Evolutionary conservation across 768 basidiomycete genomes (phyloP).

Genomic region (Clavulina sp.): DNA sequence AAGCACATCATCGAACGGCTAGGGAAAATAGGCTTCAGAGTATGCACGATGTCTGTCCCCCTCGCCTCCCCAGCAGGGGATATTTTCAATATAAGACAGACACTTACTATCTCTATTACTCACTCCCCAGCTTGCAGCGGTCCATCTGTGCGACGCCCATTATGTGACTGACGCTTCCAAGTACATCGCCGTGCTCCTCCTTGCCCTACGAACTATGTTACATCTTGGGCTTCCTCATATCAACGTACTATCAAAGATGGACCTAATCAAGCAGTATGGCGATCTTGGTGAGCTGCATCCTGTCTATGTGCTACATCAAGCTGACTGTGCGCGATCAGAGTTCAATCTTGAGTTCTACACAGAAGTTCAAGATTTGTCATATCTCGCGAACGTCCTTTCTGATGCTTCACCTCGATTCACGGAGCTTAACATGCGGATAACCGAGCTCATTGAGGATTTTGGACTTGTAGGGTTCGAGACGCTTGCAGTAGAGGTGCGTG

Average conservation of each 20-base stretch:
- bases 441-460: constrained; percentile 87
- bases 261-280: constrained; percentile 77
- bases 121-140: constrained; percentile 59
- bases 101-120: not conserved
- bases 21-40: constrained; percentile 64
- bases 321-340: constrained; percentile 29
- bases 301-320: not conserved
- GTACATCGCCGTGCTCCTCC: constrained; percentile 80
- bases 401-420: constrained; percentile 49
- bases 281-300: constrained; percentile 52
- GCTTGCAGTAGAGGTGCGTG: constrained; percentile 73
- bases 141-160: constrained; percentile 92
- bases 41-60: constrained; percentile 27
- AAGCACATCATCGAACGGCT: constrained; percentile 60
- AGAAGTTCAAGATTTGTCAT: constrained; percentile 87
- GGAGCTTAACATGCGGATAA: constrained; percentile 75
- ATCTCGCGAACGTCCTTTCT: constrained; percentile 61
- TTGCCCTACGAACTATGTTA: constrained; percentile 92
- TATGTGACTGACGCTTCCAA: constrained; percentile 93
- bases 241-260: constrained; percentile 92
- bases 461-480: constrained; percentile 92
- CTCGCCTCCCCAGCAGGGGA: not conserved
- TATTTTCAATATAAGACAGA: too few relatives aligned
- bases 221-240: constrained; percentile 96
- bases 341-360: constrained; percentile 98